A percentile compares a stretch with the other conserved stretches of the same genome.
Conservation (phyloP, 352 stramenopile genomes). For the Phytopythium kandeliae region DNA sequence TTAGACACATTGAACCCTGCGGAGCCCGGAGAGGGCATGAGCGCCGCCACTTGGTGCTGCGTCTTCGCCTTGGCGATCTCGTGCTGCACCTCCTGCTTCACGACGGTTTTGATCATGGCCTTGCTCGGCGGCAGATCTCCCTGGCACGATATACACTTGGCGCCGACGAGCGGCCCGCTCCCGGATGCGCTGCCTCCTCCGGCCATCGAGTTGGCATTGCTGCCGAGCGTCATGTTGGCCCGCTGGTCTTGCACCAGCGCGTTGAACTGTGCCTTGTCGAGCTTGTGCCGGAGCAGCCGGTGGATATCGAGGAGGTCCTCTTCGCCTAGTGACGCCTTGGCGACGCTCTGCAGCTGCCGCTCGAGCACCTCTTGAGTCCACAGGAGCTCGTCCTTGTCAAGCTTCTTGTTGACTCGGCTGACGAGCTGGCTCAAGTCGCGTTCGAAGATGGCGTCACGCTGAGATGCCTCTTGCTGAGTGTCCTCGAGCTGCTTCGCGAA, state of each 20-base stretch:
- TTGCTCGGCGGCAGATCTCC: constrained; percentile 54
- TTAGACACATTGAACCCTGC: constrained; percentile 46
- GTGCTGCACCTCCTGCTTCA: constrained; percentile 56
- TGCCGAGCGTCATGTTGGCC: constrained; percentile 18
- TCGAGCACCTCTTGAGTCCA: constrained; percentile 73
- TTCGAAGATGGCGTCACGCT: constrained; percentile 48
- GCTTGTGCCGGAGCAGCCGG: constrained; percentile 40
- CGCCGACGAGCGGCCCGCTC: constrained; percentile 30
- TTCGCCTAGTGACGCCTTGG: constrained; percentile 56
- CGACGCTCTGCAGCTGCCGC: constrained; percentile 55
- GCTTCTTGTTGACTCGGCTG: constrained; percentile 61
- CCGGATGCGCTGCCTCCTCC: constrained; percentile 6
- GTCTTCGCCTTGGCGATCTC: constrained; percentile 50
- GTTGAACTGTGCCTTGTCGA: constrained; percentile 59
- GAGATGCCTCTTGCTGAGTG: constrained; percentile 30
- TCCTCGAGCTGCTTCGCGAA: constrained; percentile 44
- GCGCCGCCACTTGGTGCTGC: constrained; percentile 17
- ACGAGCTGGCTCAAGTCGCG: constrained; percentile 57
- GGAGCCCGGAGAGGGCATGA: constrained; percentile 1
- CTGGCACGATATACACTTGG: constrained; percentile 72
- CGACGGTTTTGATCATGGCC: constrained; percentile 47
- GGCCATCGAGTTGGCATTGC: constrained; percentile 2
- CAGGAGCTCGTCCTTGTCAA: constrained; percentile 71
- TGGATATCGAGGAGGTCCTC: constrained; percentile 60
- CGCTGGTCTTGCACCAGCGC: constrained; percentile 42